Percentiles rank a stretch among this genome's conserved stretches.
Conservation (phyloP, 2,329 filamentous ascomycete genomes). For the Macroventuria anomochaeta region DNA sequence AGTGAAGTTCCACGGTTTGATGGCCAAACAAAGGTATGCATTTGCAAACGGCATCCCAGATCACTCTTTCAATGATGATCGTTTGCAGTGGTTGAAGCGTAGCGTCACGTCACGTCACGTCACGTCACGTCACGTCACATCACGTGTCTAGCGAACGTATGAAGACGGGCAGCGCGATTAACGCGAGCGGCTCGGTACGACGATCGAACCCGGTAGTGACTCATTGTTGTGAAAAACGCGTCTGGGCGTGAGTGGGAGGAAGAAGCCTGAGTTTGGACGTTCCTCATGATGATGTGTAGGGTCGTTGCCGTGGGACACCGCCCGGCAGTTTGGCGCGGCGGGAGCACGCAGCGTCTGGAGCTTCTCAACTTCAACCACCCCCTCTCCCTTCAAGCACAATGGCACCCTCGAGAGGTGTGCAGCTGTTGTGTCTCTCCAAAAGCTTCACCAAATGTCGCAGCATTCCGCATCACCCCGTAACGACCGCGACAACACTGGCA, state of each 20-base stretch:
- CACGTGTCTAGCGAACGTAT: too few species aligned
- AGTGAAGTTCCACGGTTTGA: too few species aligned
- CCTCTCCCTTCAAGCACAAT: constrained; percentile 10
- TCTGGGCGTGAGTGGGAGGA: not conserved
- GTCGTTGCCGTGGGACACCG: constrained; percentile 4
- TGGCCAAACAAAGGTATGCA: too few species aligned
- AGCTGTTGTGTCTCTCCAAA: not conserved
- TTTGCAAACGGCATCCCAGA: too few species aligned
- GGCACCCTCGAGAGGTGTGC: constrained; percentile 27
- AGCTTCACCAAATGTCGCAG: not conserved
- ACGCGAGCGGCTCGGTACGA: too few species aligned
- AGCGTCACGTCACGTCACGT: too few species aligned
- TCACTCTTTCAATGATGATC: too few species aligned
- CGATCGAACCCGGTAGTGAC: not conserved
- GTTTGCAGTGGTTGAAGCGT: too few species aligned
- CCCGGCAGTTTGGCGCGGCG: constrained; percentile 16
- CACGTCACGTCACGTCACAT: too few species aligned
- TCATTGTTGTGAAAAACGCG: not conserved
- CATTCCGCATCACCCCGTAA: not conserved
- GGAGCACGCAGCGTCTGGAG: constrained; percentile 9
- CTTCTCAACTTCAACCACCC: constrained; percentile 14
- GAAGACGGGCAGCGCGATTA: too few species aligned
- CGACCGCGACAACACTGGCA: not conserved
- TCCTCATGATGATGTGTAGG: constrained; percentile 11
- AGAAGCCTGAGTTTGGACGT: constrained; percentile 14